Percentiles rank a stretch among this genome's conserved stretches.
Conservation (phyloP, 306 rosid species). For the Benincasa hispida region DNA sequence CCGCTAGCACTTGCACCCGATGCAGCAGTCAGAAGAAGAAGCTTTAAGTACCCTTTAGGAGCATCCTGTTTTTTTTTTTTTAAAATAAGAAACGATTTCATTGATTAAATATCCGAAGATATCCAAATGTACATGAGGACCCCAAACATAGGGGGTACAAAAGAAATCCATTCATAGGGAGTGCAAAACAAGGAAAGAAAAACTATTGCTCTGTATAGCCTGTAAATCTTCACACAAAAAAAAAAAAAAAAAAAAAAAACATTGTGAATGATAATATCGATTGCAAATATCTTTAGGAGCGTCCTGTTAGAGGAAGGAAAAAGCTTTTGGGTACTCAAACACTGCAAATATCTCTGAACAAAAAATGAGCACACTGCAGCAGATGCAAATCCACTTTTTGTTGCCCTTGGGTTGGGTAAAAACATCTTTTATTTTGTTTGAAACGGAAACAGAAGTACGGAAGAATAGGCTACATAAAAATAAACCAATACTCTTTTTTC, state of each 20-base stretch:
- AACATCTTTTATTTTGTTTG: not conserved
- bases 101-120: no score
- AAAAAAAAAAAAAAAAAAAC: no score
- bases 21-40: constrained; percentile 82
- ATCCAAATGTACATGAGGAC: no score
- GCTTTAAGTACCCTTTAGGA: constrained; percentile 88
- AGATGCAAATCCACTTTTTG: not conserved
- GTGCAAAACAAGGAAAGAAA: no score
- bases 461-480: not conserved
- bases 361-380: not conserved
- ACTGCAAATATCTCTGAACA: not conserved
- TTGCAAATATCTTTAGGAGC: constrained; percentile 86
- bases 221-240: no score
- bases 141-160: no score
- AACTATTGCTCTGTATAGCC: no score
- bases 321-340: not conserved
- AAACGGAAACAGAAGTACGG: not conserved
- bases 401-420: not conserved
- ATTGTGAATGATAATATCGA: no score
- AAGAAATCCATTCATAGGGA: no score
- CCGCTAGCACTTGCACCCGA: constrained; percentile 76
- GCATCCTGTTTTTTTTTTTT: no score
- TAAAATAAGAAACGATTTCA: no score
- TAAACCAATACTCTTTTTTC: not conserved
- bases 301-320: constrained; percentile 39